Evolutionary conservation across 805 yeast genomes (phyloP).

Genomic region (Yarrowia divulgata): DNA sequence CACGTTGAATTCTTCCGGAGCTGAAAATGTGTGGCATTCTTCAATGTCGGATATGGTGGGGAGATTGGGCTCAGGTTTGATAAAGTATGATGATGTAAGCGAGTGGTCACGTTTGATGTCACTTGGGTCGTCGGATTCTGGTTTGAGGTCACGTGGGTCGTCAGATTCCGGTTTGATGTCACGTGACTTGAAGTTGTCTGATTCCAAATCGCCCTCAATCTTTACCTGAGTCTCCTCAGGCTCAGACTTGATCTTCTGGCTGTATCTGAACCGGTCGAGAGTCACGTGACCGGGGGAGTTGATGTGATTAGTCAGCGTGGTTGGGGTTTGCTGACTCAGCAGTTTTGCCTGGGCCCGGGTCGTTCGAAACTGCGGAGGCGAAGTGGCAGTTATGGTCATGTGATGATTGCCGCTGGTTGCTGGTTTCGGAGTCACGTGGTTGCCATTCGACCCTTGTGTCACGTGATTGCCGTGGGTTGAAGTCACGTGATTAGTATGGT

Average conservation of each 20-base stretch:
- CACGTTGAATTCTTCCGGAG: conserved; percentile 2
- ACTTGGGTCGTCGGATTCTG: too few species aligned
- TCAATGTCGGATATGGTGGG: not conserved
- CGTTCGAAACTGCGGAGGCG: not conserved
- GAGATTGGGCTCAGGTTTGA: not conserved
- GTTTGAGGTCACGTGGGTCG: not conserved
- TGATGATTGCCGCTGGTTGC: not conserved
- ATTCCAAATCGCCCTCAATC: not conserved
- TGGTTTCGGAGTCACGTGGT: not conserved
- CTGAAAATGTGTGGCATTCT: not conserved
- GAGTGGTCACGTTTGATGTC: too few species aligned
- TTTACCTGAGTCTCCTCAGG: not conserved
- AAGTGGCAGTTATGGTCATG: not conserved
- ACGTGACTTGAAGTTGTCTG: not conserved
- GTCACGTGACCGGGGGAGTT: not conserved
- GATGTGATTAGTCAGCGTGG: not conserved
- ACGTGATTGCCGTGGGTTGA: not conserved
- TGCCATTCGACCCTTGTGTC: not conserved
- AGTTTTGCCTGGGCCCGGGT: not conserved
- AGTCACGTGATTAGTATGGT: not conserved
- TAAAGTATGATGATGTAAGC: not conserved
- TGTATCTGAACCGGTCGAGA: conserved; percentile 12
- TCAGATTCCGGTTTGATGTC: not conserved
- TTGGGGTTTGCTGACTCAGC: not conserved
- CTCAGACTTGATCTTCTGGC: not conserved